Conservation (phyloP, 495 filamentous ascomycete species). For the Recurvomyces mirabilis region DNA sequence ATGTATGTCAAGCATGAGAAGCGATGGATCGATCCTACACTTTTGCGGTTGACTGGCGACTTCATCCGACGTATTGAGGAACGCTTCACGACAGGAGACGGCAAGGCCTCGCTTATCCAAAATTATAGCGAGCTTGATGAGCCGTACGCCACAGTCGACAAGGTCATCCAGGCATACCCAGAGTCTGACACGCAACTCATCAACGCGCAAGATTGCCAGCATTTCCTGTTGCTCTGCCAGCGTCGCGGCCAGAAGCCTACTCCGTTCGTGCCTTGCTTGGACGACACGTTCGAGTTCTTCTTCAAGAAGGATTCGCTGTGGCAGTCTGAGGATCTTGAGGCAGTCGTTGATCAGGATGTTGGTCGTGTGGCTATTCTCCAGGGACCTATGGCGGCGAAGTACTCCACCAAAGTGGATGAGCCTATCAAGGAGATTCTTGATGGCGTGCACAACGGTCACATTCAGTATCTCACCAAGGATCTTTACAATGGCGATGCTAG, state of each 20-base stretch:
- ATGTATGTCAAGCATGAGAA: slow-evolving; percentile 92
- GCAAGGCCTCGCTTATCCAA: slow-evolving; percentile 66
- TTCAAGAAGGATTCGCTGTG: slow-evolving; percentile 99
- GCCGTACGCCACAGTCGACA: slow-evolving; percentile 64
- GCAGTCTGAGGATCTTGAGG: slow-evolving; percentile 95
- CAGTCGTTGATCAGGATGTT: slow-evolving; percentile 91
- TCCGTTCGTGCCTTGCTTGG: slow-evolving; percentile 83
- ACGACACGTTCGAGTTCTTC: slow-evolving; percentile 94
- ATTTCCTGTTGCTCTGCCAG: slow-evolving; percentile 89
- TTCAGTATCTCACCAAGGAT: slow-evolving; percentile 63
- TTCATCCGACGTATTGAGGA: slow-evolving; percentile 95
- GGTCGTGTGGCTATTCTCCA: slow-evolving; percentile 91
- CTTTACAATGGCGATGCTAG: slow-evolving; percentile 63
- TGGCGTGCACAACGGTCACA: slow-evolving; percentile 77
- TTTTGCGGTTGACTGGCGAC: slow-evolving; percentile 72
- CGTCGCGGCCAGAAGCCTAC: slow-evolving; percentile 90
- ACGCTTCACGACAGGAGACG: slow-evolving; percentile 61
- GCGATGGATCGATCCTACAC: slow-evolving; percentile 86
- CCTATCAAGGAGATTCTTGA: slow-evolving; percentile 89
- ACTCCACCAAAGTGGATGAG: slow-evolving; percentile 79
- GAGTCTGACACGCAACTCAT: slow-evolving; percentile 83
- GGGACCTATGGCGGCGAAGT: slow-evolving; percentile 85
- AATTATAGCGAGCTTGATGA: slow-evolving; percentile 78
- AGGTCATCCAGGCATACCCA: slow-evolving; percentile 70
- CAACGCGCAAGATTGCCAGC: slow-evolving; percentile 92